Evolutionary conservation across 768 basidiomycete species (phyloP).

Genomic region (Suillus brevipes): DNA sequence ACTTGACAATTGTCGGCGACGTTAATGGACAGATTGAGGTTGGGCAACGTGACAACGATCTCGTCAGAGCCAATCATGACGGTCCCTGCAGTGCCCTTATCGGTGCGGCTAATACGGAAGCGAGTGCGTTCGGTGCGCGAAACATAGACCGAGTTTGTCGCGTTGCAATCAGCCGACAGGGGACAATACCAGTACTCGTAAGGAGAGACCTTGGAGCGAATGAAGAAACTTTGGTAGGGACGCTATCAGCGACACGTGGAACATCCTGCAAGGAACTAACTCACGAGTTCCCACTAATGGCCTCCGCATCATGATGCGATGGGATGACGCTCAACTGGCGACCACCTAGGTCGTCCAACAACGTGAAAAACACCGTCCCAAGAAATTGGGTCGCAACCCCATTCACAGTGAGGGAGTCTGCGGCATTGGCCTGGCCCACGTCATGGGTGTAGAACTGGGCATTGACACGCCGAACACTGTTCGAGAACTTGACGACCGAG

Average conservation of each 20-base stretch:
- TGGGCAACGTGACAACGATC: neutral
- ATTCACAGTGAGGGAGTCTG: neutral
- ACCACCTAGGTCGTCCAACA: neutral
- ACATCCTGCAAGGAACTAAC: neutral
- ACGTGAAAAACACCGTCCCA: neutral
- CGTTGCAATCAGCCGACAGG: neutral
- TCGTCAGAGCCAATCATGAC: neutral
- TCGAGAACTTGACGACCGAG: neutral
- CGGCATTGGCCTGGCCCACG: neutral
- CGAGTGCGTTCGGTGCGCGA: neutral
- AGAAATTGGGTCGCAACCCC: neutral
- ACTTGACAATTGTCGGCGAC: neutral
- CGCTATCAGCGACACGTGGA: neutral
- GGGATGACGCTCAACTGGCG: neutral
- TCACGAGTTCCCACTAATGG: slow-evolving; percentile 2
- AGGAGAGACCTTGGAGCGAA: slow-evolving; percentile 1
- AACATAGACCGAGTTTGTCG: neutral
- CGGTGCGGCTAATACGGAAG: neutral
- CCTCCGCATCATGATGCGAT: neutral
- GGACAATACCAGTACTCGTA: slow-evolving; percentile 1
- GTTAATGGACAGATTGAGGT: neutral
- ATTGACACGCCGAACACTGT: neutral
- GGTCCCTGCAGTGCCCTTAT: neutral
- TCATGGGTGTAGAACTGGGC: neutral
- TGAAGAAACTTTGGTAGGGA: neutral